These are phyloP conservation scores for Barnettozyma sucrosica DNA, from an alignment of 805 yeast genomes.

Conservation along the genomic window DNA sequence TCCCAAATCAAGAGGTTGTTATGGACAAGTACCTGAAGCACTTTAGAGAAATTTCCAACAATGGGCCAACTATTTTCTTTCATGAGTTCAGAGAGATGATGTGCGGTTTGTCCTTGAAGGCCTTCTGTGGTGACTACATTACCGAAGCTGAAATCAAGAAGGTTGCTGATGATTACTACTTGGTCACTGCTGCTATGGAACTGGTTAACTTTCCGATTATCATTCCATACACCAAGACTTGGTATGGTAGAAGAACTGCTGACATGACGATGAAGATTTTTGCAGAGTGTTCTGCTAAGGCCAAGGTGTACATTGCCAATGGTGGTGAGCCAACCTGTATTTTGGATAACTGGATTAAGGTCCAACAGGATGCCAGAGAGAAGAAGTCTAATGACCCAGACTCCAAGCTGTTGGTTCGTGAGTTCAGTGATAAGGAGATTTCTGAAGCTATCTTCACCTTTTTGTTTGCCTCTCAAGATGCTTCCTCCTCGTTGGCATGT, in stretches of 20 bases:
- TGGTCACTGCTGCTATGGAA: slow-evolving; percentile 93
- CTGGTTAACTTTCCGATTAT: slow-evolving; percentile 97
- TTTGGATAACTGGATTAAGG: slow-evolving; percentile 90
- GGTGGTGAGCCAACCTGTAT: slow-evolving; percentile 83
- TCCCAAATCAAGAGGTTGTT: slow-evolving; percentile 78
- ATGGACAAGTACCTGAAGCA: slow-evolving; percentile 76
- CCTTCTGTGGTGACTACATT: slow-evolving; percentile 94
- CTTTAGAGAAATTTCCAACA: slow-evolving; percentile 52
- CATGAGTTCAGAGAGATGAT: slow-evolving; percentile 91
- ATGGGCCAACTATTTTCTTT: slow-evolving; percentile 74
- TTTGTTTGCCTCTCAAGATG: slow-evolving; percentile 96
- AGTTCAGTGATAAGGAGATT: slow-evolving; percentile 84
- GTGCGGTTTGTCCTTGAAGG: slow-evolving; percentile 89
- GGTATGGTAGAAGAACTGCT: slow-evolving; percentile 94
- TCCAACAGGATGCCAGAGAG: slow-evolving; percentile 68
- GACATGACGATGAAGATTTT: slow-evolving; percentile 92
- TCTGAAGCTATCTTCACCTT: slow-evolving; percentile 96
- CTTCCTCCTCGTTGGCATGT: slow-evolving; percentile 93
- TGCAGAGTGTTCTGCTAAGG: slow-evolving; percentile 80
- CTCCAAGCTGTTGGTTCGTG: slow-evolving; percentile 61
- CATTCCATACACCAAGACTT: slow-evolving; percentile 91
- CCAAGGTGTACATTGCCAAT: slow-evolving; percentile 70
- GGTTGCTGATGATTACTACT: slow-evolving; percentile 88
- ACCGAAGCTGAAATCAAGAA: slow-evolving; percentile 83
- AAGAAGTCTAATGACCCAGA: slow-evolving; percentile 45